Evolutionary conservation across 1,139 yeast genomes (phyloP).

Genomic region (Diutina scorzettiae): DNA sequence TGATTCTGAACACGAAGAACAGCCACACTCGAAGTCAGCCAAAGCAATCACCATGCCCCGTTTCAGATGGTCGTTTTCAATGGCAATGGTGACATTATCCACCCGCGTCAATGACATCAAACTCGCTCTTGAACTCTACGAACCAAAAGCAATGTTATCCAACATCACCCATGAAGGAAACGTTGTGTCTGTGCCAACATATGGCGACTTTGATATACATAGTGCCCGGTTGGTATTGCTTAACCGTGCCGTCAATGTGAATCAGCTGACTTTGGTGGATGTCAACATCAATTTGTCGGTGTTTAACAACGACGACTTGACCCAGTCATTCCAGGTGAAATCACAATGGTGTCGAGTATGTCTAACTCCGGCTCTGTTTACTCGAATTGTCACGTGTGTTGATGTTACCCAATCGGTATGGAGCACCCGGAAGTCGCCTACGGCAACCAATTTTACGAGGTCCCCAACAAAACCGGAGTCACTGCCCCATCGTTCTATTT

Average conservation of each 20-base stretch:
- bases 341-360: constrained; percentile 48
- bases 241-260: constrained; percentile 25
- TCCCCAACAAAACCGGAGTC: not conserved
- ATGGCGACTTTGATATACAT: constrained; percentile 31
- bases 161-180: not conserved
- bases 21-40: too few relatives aligned
- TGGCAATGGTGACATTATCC: not conserved
- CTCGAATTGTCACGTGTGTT: constrained; percentile 16
- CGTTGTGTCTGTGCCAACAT: constrained; percentile 14
- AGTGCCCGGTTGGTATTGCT: constrained; percentile 27
- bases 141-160: not conserved
- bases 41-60: not conserved
- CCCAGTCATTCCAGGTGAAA: constrained; percentile 42
- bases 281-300: constrained; percentile 27
- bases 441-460: not conserved
- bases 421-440: not conserved
- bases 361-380: constrained; percentile 39
- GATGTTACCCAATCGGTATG: constrained; percentile 6
- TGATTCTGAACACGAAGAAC: too few relatives aligned
- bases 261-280: constrained; percentile 36
- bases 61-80: not conserved
- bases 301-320: constrained; percentile 10
- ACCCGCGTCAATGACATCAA: not conserved
- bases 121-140: not conserved
- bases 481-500: not conserved